phyloP scores from a whole-genome alignment of 2,329 filamentous ascomycete genomes.

The Tolypocladium tundrense region DNA sequence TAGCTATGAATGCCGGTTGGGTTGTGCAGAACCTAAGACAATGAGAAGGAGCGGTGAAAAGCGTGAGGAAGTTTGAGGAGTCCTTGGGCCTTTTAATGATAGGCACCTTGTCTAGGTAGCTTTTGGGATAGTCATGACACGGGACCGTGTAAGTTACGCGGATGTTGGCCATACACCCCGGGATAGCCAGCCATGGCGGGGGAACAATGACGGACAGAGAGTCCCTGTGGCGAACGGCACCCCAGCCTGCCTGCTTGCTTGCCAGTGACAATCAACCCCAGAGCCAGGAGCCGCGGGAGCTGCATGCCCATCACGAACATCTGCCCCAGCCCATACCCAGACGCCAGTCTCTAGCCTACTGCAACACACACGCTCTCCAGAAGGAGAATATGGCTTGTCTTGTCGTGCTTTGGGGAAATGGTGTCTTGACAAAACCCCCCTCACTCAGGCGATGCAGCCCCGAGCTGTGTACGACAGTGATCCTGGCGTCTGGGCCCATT shows the following conservation, averaged over 20 bases:
- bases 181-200: constrained; percentile 5
- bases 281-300: neutral
- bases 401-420: neutral
- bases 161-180: constrained; percentile 2
- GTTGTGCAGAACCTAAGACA: constrained; percentile 36
- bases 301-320: neutral
- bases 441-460: neutral
- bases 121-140: constrained; percentile 3
- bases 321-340: neutral
- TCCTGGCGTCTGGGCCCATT: neutral
- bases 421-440: constrained; percentile 1
- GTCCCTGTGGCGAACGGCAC: neutral
- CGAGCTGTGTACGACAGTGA: neutral
- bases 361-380: neutral
- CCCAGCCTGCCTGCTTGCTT: constrained; percentile 2
- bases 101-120: neutral
- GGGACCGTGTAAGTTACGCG: constrained; percentile 5
- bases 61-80: constrained; percentile 19
- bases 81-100: constrained; percentile 14
- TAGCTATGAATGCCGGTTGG: constrained; percentile 16
- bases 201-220: constrained; percentile 5
- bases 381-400: neutral
- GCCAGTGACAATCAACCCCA: constrained; percentile 1
- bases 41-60: constrained; percentile 25
- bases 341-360: neutral